Evolutionary conservation across 2,329 filamentous ascomycete genomes (phyloP), one percentile per base, ranked within the genome.

Genomic region (Fusarium sacchari): DNA sequence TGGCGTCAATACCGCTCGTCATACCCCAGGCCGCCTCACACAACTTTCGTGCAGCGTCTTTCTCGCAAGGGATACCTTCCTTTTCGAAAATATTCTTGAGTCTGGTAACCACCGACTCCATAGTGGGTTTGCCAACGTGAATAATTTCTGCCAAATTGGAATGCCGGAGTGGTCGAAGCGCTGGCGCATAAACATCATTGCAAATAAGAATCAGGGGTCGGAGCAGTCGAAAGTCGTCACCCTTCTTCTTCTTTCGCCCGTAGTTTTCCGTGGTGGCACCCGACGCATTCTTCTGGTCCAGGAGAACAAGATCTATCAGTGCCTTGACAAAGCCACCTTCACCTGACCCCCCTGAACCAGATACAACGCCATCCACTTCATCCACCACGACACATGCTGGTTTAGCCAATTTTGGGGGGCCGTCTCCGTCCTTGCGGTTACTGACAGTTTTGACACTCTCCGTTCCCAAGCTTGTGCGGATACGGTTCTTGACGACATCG

Each of bases 311-410:
- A 76, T 99, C 96, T 71, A 99, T 96, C 67, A 99, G 84, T 4
- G 96, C 96, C 80, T 95, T 97, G 82, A 99, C 91, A 75, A 99
- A 99, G 0, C 96, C 96, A 58, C 96, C 96, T 80, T 99, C 96
- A 42, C 95, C 93, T 34, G 92, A 91, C 30, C 85, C 88, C 10
- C 93, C 92, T 56, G 92, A 91, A 17, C 96, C 95, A 28, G 93
- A 88, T 6, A 97, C 94, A 1, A 97, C 96, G 44, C 96, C 96
- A 79, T 99, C 96, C 2, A 98, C 96, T 82, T 99, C 96, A 78
- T 99, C 96, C 2, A 99, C 94, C 5, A 99, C 88, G 8, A 99
- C 93, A 76, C 96, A 99, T 1, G 98, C 91, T 1, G 96, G 97
- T 67, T 92, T 94, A 18, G 94, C 95, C 39, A 92, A 87, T 79